phyloP scores from a whole-genome alignment of 2,329 filamentous ascomycete genomes.

The Monosporascus cannonballus region DNA sequence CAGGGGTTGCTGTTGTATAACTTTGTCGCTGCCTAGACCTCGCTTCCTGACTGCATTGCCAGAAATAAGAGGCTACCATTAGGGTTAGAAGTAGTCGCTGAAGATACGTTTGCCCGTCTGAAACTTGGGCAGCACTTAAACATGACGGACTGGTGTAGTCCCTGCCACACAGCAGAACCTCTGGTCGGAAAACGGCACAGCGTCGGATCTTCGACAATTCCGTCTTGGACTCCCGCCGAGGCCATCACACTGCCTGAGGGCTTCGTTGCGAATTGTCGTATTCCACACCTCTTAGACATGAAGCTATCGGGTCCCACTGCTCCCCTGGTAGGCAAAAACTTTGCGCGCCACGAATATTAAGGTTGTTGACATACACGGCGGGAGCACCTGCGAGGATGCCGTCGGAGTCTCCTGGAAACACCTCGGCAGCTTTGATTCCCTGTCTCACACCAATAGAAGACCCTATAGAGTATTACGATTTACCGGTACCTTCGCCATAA shows the following conservation, averaged over 20 bases:
- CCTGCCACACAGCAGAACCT: slow-evolving; percentile 25
- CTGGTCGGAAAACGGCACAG: slow-evolving; percentile 30
- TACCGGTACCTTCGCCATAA: slow-evolving; percentile 33
- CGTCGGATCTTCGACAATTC: slow-evolving; percentile 32
- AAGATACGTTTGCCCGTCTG: slow-evolving; percentile 36
- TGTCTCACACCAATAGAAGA: slow-evolving; percentile 56
- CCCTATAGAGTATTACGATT: slow-evolving; percentile 47
- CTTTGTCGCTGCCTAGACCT: slow-evolving; percentile 30
- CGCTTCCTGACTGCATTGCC: slow-evolving; percentile 40
- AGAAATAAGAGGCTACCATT: slow-evolving; percentile 42
- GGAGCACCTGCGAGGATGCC: slow-evolving; percentile 46
- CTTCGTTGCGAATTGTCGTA: slow-evolving; percentile 26
- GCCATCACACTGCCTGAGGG: slow-evolving; percentile 32
- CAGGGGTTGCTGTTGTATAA: slow-evolving; percentile 34
- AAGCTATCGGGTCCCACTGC: slow-evolving; percentile 25
- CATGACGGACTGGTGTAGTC: slow-evolving; percentile 27
- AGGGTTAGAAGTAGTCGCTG: slow-evolving; percentile 33
- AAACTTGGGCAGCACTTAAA: slow-evolving; percentile 35
- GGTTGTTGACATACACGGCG: slow-evolving; percentile 31
- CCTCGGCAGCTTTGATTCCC: slow-evolving; percentile 47
- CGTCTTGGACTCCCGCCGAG: slow-evolving; percentile 34
- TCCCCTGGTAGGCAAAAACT: slow-evolving; percentile 34
- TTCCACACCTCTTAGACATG: slow-evolving; percentile 17
- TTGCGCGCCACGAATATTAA: slow-evolving; percentile 31
- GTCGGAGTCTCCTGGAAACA: slow-evolving; percentile 51